Evolutionary conservation across 2,329 filamentous ascomycete species (phyloP).

Genomic region (Teratosphaeriaceae sp.): DNA sequence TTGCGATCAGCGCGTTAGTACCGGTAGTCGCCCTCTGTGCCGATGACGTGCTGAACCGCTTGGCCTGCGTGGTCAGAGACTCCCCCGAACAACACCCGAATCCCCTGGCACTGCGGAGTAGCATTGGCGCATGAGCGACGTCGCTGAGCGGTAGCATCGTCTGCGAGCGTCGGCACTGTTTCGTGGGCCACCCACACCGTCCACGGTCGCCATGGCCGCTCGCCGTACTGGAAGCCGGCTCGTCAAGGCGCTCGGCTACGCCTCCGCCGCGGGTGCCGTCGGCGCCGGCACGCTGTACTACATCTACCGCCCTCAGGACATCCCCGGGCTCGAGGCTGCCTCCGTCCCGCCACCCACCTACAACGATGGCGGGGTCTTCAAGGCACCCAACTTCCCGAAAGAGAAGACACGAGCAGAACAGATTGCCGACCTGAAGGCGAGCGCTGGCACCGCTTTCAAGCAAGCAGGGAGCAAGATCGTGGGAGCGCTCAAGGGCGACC

Average conservation of each 20-base stretch:
- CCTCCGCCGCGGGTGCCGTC: slow-evolving; percentile 47
- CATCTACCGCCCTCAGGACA: slow-evolving; percentile 63
- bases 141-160: too few species aligned
- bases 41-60: neutral
- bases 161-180: too few species aligned
- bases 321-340: slow-evolving; percentile 62
- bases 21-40: too few species aligned
- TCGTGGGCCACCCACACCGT: too few species aligned
- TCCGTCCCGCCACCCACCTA: slow-evolving; percentile 65
- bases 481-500: slow-evolving; percentile 27
- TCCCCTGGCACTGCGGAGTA: neutral
- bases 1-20: too few species aligned
- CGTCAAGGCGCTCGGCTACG: slow-evolving; percentile 54
- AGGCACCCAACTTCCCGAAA: slow-evolving; percentile 58
- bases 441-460: slow-evolving; percentile 38
- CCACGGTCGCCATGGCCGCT: slow-evolving; percentile 23
- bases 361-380: slow-evolving; percentile 61
- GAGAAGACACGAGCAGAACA: slow-evolving; percentile 58
- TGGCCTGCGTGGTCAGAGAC: neutral
- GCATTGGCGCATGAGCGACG: neutral
- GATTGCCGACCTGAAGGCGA: slow-evolving; percentile 52
- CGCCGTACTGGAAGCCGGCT: slow-evolving; percentile 34
- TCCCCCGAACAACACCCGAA: neutral
- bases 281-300: slow-evolving; percentile 54
- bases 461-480: slow-evolving; percentile 40